phyloP scores from a whole-genome alignment of 73 alveolate species.

The Symbiodinium pilosum region DNA sequence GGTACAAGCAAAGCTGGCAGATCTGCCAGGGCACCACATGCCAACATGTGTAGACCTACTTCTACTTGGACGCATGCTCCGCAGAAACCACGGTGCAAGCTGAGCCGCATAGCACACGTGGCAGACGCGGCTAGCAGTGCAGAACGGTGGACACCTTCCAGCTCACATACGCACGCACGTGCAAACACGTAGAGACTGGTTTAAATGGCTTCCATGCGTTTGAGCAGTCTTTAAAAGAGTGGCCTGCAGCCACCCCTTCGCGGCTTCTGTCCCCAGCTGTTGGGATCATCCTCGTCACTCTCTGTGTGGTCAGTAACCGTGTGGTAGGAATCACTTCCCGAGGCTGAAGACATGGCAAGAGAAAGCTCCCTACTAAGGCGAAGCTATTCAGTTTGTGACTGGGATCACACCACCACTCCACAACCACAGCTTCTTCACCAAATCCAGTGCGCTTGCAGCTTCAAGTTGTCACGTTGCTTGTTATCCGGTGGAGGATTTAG shows the following conservation, averaged over 20 bases:
- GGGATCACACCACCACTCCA: too few relatives aligned
- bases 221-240: too few relatives aligned
- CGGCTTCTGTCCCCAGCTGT: constrained; percentile 3
- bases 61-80: neutral
- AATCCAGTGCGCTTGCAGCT: too few relatives aligned
- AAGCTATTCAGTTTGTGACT: too few relatives aligned
- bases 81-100: neutral
- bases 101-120: constrained; percentile 53
- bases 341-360: neutral
- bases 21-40: neutral
- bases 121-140: constrained; percentile 76
- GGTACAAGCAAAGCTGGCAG: constrained; percentile 37
- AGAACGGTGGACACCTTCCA: constrained; percentile 65
- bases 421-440: too few relatives aligned
- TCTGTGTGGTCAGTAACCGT: neutral
- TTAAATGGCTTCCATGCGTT: neutral
- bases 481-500: too few relatives aligned
- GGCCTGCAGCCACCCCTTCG: neutral
- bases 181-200: neutral
- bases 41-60: neutral
- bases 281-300: neutral
- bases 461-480: too few relatives aligned
- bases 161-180: too few relatives aligned
- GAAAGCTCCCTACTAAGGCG: too few relatives aligned
- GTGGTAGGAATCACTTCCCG: neutral